Evolutionary conservation across 176 grass and related monocot species (phyloP).

Genomic region (Phyllostachys edulis): DNA sequence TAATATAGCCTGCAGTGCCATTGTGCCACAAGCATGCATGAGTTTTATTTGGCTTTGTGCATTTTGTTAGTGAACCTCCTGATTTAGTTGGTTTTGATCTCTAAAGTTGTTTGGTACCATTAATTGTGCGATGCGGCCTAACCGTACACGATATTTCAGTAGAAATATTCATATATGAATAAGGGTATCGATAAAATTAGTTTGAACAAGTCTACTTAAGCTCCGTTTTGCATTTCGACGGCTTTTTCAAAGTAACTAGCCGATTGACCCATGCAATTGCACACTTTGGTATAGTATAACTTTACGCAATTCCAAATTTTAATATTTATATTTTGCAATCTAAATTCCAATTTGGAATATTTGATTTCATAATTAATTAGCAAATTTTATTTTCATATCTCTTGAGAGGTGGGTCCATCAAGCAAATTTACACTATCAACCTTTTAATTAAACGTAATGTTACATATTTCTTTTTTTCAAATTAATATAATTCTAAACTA

Average conservation of each 20-base stretch:
- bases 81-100: neutral
- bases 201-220: neutral
- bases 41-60: neutral
- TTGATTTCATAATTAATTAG: no score
- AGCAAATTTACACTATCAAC: no score
- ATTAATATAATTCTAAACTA: no score
- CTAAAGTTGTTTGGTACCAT: neutral
- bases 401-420: no score
- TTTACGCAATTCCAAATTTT: no score
- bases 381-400: no score
- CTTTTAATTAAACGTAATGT: no score
- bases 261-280: no score
- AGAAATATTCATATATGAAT: neutral
- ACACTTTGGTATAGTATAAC: no score
- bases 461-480: no score
- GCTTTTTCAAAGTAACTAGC: neutral
- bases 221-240: neutral
- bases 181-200: neutral
- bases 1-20: constrained; percentile 44
- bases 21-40: neutral
- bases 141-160: neutral
- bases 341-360: no score
- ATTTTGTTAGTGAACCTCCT: neutral
- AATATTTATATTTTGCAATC: no score
- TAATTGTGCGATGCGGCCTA: neutral